Percentiles rank a stretch among this genome's conserved stretches.
Evolutionary conservation across 2,329 filamentous ascomycete genomes (phyloP).

Genomic region (Metarhizium rileyi): DNA sequence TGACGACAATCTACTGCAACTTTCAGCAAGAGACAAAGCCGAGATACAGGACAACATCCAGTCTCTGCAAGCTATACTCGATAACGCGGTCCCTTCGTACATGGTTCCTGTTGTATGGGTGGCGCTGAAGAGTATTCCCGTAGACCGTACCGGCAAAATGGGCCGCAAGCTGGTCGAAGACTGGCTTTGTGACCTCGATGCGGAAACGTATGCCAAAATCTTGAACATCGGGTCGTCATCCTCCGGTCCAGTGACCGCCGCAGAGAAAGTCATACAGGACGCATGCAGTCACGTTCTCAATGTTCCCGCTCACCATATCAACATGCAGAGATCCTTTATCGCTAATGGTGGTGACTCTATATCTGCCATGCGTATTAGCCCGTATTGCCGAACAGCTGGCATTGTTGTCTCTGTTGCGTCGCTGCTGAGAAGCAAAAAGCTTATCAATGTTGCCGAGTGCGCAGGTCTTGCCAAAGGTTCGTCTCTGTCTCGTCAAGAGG

Average conservation of each 20-base stretch:
- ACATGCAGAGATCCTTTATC: conserved; percentile 7
- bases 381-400: conserved; percentile 1
- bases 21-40: neutral
- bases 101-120: conserved; percentile 2
- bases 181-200: conserved; percentile 3
- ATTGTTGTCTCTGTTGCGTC: conserved; percentile 1
- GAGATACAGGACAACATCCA: neutral
- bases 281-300: conserved; percentile 7
- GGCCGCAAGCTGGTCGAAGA: neutral
- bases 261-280: conserved; percentile 4
- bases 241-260: neutral
- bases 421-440: neutral
- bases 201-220: neutral
- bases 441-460: neutral
- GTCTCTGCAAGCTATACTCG: neutral
- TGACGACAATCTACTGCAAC: neutral
- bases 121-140: neutral
- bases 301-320: conserved; percentile 1
- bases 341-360: conserved; percentile 9
- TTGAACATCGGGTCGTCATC: neutral
- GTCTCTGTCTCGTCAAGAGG: neutral
- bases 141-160: neutral
- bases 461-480: neutral
- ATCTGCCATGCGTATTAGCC: conserved; percentile 7
- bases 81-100: neutral